Base-by-base conservation (phyloP, 768 basidiomycete species). In the Podaxis sp. region DNA sequence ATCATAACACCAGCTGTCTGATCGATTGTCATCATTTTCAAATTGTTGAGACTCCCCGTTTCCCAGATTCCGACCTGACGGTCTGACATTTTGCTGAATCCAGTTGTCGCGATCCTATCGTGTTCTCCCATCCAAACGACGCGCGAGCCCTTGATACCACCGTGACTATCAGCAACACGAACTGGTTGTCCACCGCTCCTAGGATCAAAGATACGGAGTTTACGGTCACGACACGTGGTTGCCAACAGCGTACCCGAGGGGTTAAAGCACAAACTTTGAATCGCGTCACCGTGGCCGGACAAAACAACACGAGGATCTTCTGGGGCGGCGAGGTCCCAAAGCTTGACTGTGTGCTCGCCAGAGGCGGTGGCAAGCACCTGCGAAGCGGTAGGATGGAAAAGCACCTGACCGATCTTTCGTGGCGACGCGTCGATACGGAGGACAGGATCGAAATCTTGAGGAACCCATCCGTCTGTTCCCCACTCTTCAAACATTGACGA, bases 31-130 rank as follows among this genome's bases (percentile, higher is more conserved):
- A 87, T 77, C 63, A 85, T 93, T 78, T 94, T 96, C 66, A 95
- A 68, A 71, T 85, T 94, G 44, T 75, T 80, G 58, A 99, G 74
- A 13, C 86, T 81, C 9, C 88, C 84, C 1, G 92, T 85, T 72
- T 99, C 95, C 96, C 96, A 99, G 49, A 99, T 76, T 59, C 80
- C 82, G 38, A 95, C 82, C 74, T 99, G 95, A 8, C 96, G 84
- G 73, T 99, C 96, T 53, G 92, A 93, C 93, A 96, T 96, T 75
- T 88, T 93, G 76, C 92, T 94, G 76, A 99, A 99, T 0, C 96
- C 96, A 13, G 96, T 99, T 13, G 96, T 99, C 13, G 90, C 93
- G 71, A 98, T 84, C 66, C 86, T 87, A 73, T 95, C 95, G 54
- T 84, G 76, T 60, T 93, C 91, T 49, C 97, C 96, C 86, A 97